Evolutionary conservation across 2,329 filamentous ascomycete species (phyloP).

Genomic region (Tolypocladium ovalisporum): DNA sequence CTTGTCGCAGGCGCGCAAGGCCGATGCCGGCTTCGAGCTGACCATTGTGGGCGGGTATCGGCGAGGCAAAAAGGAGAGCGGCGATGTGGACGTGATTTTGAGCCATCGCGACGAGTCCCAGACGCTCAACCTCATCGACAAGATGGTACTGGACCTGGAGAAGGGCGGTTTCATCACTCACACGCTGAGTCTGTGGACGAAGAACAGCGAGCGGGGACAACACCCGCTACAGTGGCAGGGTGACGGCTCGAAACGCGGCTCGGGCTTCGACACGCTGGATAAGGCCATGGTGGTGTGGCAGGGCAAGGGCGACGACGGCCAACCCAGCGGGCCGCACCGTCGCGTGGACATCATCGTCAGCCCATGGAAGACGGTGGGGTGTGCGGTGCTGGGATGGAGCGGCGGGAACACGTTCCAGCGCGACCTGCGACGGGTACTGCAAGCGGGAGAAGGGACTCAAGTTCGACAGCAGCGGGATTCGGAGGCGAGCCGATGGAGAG

Average conservation of each 20-base stretch:
- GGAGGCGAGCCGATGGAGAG: slow-evolving; percentile 51
- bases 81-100: slow-evolving; percentile 80
- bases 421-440: slow-evolving; percentile 70
- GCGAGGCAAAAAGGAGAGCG: slow-evolving; percentile 59
- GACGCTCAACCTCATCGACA: slow-evolving; percentile 59
- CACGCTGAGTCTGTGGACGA: slow-evolving; percentile 59
- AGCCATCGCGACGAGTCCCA: slow-evolving; percentile 62
- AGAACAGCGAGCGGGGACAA: slow-evolving; percentile 64
- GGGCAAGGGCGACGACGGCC: slow-evolving; percentile 7
- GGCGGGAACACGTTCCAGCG: slow-evolving; percentile 84
- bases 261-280: slow-evolving; percentile 78
- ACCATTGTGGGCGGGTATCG: slow-evolving; percentile 71
- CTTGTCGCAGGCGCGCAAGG: slow-evolving; percentile 51
- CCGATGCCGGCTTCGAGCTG: slow-evolving; percentile 46
- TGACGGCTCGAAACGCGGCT: slow-evolving; percentile 20
- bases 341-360: slow-evolving; percentile 87
- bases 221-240: slow-evolving; percentile 42
- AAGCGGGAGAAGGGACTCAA: slow-evolving; percentile 64
- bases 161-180: slow-evolving; percentile 65
- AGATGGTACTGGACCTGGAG: slow-evolving; percentile 64
- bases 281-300: slow-evolving; percentile 94
- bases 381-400: slow-evolving; percentile 79
- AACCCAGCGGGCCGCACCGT: slow-evolving; percentile 49
- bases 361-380: slow-evolving; percentile 82
- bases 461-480: slow-evolving; percentile 83